Conservation (phyloP, 192 early-diverging fungal species). For the Linnemannia zychae region DNA sequence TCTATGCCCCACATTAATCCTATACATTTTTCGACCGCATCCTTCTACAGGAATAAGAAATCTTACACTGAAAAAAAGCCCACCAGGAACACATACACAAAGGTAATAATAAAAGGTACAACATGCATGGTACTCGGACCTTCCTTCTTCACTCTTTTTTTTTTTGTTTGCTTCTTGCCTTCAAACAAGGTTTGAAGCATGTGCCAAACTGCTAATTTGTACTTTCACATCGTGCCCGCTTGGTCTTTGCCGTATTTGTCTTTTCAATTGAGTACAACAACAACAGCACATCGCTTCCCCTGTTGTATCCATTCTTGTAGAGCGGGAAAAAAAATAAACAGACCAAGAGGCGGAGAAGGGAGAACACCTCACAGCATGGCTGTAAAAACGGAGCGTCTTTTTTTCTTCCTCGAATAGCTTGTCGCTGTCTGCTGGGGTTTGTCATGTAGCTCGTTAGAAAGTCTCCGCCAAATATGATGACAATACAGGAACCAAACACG, state of each 20-base stretch:
- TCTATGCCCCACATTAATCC: neutral
- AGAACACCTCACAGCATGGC: neutral
- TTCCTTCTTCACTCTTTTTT: too few relatives aligned
- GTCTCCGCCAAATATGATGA: neutral
- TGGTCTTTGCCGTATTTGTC: neutral
- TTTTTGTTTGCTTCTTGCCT: too few relatives aligned
- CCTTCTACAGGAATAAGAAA: neutral
- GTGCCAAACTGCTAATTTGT: neutral
- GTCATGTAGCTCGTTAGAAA: neutral
- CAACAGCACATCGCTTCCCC: neutral
- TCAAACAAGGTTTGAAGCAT: neutral
- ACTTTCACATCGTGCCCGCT: neutral
- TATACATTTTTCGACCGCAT: too few relatives aligned
- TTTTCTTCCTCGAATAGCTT: too few relatives aligned
- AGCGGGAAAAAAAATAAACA: neutral
- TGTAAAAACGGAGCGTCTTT: too few relatives aligned
- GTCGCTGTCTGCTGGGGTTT: too few relatives aligned
- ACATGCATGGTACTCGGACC: neutral
- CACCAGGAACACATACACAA: neutral
- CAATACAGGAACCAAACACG: neutral
- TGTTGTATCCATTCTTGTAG: neutral
- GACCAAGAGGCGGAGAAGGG: too few relatives aligned
- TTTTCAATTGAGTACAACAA: neutral
- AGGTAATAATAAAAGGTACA: neutral
- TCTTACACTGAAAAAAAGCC: neutral